Evolutionary conservation across 148 eudicot species (phyloP).

Genomic region (Fallopia convolvulus): DNA sequence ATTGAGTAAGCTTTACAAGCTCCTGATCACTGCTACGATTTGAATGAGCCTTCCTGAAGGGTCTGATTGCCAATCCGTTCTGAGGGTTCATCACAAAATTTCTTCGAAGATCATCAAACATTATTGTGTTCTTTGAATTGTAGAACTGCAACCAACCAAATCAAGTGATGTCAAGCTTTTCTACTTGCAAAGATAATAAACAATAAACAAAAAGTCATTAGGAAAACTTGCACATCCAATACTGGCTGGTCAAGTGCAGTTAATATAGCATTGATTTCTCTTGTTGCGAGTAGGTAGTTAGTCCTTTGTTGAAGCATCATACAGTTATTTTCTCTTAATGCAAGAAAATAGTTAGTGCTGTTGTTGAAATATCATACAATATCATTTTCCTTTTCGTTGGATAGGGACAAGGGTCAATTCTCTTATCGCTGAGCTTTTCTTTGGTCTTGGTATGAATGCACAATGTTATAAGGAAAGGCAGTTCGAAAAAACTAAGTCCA

Average conservation of each 20-base stretch:
- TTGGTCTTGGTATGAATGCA: no score
- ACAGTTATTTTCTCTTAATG: no score
- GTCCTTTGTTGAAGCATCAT: no score
- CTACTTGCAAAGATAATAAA: not conserved
- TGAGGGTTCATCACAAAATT: conserved; percentile 98
- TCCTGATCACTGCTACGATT: conserved; percentile 72
- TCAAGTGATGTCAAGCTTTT: not conserved
- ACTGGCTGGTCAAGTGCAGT: not conserved
- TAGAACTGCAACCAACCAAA: conserved; percentile 53
- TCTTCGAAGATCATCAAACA: conserved; percentile 90
- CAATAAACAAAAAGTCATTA: not conserved
- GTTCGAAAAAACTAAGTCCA: not conserved
- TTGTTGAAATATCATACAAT: not conserved
- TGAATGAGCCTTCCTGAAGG: conserved; percentile 85
- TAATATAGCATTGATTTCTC: not conserved
- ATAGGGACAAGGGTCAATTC: no score
- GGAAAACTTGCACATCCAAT: not conserved
- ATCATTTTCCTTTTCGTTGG: not conserved
- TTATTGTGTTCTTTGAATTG: conserved; percentile 78
- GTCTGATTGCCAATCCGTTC: conserved; percentile 79
- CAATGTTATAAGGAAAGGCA: no score
- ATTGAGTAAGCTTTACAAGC: conserved; percentile 86
- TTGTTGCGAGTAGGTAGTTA: no score
- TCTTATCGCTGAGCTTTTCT: no score
- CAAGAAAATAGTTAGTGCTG: no score